phyloP scores from a whole-genome alignment of 2,329 filamentous ascomycete genomes.

The Karstenula rhodostoma region DNA sequence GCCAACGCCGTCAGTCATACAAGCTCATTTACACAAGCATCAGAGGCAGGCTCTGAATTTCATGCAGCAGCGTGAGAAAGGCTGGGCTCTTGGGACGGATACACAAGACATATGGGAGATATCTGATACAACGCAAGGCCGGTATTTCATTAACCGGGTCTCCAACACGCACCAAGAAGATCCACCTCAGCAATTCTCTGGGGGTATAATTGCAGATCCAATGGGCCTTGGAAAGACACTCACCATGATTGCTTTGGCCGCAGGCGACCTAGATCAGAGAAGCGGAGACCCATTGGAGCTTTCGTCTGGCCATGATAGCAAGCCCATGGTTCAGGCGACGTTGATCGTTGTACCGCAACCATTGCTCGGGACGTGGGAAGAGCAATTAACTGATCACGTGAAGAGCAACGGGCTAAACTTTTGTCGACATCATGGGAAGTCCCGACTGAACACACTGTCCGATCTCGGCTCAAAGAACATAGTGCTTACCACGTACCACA shows the following conservation, averaged over 20 bases:
- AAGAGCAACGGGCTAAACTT: constrained; percentile 8
- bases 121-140: constrained; percentile 1
- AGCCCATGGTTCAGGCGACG: constrained; percentile 15
- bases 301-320: neutral
- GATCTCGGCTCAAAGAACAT: constrained; percentile 1
- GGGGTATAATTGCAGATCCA: constrained; percentile 28
- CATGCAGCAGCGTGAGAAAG: constrained; percentile 15
- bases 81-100: constrained; percentile 10
- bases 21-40: constrained; percentile 14
- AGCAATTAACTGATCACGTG: constrained; percentile 20
- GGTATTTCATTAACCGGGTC: neutral
- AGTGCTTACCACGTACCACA: constrained; percentile 30
- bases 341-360: constrained; percentile 26
- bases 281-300: neutral
- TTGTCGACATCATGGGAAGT: constrained; percentile 23
- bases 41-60: constrained; percentile 22
- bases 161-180: neutral
- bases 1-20: neutral
- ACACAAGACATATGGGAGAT: constrained; percentile 14
- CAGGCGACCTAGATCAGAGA: neutral
- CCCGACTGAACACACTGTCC: constrained; percentile 1
- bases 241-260: constrained; percentile 27
- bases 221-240: constrained; percentile 32
- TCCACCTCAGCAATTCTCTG: constrained; percentile 12
- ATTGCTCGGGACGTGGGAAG: constrained; percentile 22